These are phyloP conservation scores for Nigrograna mackinnonii DNA, from an alignment of 2,329 filamentous ascomycete genomes.

Conservation along the genomic window DNA sequence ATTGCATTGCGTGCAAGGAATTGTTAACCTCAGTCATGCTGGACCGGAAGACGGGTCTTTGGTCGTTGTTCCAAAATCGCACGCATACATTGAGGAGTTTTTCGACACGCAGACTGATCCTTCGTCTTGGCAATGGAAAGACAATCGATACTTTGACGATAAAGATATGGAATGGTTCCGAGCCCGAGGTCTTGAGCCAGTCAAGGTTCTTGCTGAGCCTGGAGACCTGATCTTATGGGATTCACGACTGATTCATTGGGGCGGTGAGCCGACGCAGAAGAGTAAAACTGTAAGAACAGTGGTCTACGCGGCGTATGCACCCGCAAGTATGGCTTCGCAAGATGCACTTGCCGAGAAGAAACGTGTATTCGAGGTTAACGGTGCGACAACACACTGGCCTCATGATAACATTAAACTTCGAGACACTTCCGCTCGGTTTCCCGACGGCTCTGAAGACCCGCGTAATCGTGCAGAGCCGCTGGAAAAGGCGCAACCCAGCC, in stretches of 20 bases:
- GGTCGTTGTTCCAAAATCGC: constrained; percentile 37
- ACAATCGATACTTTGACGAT: constrained; percentile 39
- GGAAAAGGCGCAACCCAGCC: not conserved
- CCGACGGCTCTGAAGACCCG: not conserved
- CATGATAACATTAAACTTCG: too few species aligned
- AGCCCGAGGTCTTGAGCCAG: constrained; percentile 39
- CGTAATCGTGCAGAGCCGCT: not conserved
- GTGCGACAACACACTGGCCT: constrained; percentile 39
- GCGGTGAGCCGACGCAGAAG: constrained; percentile 30
- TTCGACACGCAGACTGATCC: constrained; percentile 25
- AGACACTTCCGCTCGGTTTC: too few species aligned
- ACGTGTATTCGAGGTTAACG: constrained; percentile 30
- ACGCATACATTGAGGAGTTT: constrained; percentile 36
- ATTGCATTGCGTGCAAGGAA: constrained; percentile 56
- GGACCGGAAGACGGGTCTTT: constrained; percentile 42
- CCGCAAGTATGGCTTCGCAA: constrained; percentile 35
- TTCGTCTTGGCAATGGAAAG: constrained; percentile 31
- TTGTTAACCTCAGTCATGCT: constrained; percentile 50
- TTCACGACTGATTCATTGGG: constrained; percentile 44
- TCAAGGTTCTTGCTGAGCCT: constrained; percentile 46
- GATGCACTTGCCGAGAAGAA: constrained; percentile 38
- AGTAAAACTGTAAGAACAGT: constrained; percentile 30
- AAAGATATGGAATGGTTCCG: constrained; percentile 46
- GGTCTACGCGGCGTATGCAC: constrained; percentile 43
- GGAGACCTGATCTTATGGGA: constrained; percentile 54